Evolutionary conservation across 2,329 filamentous ascomycete genomes (phyloP).

Genomic region (Chrysosporium queenslandicum): DNA sequence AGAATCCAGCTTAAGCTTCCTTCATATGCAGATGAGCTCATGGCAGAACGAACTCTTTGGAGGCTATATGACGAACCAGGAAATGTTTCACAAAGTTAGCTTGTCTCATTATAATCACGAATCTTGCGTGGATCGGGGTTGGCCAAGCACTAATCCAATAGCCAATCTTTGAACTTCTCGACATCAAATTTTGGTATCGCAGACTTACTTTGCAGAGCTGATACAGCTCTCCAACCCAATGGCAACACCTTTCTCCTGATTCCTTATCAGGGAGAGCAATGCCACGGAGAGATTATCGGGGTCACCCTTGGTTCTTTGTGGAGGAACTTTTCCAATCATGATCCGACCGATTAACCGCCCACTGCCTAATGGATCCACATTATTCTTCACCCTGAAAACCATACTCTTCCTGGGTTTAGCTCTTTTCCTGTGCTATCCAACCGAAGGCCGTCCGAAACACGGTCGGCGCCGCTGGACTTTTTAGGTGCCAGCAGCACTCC

Average conservation of each 20-base stretch:
- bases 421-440: too few relatives aligned
- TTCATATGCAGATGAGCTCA: conserved; percentile 15
- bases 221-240: conserved; percentile 13
- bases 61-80: conserved; percentile 16
- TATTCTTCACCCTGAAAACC: too few relatives aligned
- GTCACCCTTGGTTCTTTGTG: not conserved
- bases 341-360: conserved; percentile 6
- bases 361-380: too few relatives aligned
- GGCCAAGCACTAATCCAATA: conserved; percentile 10
- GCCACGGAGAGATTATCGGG: conserved; percentile 4
- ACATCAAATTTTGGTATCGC: conserved; percentile 12
- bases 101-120: conserved; percentile 11
- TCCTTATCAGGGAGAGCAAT: conserved; percentile 10
- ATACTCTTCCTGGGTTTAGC: too few relatives aligned
- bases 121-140: conserved; percentile 11
- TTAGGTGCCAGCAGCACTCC: too few relatives aligned
- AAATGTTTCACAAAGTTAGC: conserved; percentile 12
- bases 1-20: conserved; percentile 14
- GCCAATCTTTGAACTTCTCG: conserved; percentile 11
- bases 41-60: conserved; percentile 15
- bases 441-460: too few relatives aligned
- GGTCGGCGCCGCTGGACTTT: too few relatives aligned
- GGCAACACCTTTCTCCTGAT: conserved; percentile 9
- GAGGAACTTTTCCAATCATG: conserved; percentile 11
- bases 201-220: conserved; percentile 7